These are phyloP conservation scores for Chimonanthus praecox DNA, from an alignment of 164 flowering plant species.

Conservation along the genomic window DNA sequence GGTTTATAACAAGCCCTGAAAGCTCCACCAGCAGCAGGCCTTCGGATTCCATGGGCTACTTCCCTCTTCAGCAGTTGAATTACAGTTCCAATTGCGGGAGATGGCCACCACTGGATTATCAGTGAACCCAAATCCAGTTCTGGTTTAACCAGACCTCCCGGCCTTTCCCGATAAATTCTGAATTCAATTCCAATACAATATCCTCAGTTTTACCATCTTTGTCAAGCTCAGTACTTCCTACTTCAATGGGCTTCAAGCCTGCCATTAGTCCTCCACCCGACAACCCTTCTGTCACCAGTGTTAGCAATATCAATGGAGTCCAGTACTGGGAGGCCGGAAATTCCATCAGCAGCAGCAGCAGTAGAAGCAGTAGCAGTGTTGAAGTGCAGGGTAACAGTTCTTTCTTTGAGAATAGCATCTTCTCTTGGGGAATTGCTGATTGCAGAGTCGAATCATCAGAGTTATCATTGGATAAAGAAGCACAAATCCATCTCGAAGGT, in stretches of 20 bases:
- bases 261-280: constrained; percentile 24
- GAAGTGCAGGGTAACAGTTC: constrained; percentile 32
- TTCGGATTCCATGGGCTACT: constrained; percentile 33
- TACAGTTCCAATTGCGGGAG: constrained; percentile 23
- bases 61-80: constrained; percentile 44
- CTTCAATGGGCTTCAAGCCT: constrained; percentile 30
- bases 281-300: constrained; percentile 19
- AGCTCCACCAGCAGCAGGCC: constrained; percentile 37
- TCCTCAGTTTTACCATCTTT: constrained; percentile 22
- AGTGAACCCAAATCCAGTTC: constrained; percentile 17
- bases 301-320: constrained; percentile 18
- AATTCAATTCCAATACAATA: constrained; percentile 25
- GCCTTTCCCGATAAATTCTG: constrained; percentile 17
- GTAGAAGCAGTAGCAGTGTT: constrained; percentile 24
- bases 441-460: constrained; percentile 15
- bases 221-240: constrained; percentile 23
- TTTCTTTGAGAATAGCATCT: constrained; percentile 30
- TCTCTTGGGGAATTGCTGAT: constrained; percentile 42
- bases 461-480: constrained; percentile 20
- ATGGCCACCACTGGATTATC: constrained; percentile 16
- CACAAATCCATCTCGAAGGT: constrained; percentile 21
- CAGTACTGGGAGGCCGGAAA: constrained; percentile 23
- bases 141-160: constrained; percentile 28
- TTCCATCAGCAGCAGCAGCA: constrained; percentile 22
- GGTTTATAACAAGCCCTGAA: constrained; percentile 33